Evolutionary conservation across 768 basidiomycete species (phyloP).

Genomic region (Psilocybe cubensis): DNA sequence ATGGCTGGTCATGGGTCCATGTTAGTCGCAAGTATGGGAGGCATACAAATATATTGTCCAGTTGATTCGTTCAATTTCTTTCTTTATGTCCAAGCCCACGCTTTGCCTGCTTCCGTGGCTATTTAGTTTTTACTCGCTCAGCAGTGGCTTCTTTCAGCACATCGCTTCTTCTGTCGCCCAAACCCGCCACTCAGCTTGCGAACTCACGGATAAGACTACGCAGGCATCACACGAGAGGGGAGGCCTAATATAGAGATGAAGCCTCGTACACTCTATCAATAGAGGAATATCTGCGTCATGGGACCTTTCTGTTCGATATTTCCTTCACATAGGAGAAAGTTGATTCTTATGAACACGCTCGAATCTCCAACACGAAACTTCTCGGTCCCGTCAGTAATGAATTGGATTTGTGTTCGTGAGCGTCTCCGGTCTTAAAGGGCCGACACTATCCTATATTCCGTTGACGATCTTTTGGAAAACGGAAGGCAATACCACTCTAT

Average conservation of each 20-base stretch:
- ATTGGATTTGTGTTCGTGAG: neutral
- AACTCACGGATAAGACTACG: neutral
- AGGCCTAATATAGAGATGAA: neutral
- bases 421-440: neutral
- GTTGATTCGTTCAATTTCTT: neutral
- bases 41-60: neutral
- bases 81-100: neutral
- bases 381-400: conserved; percentile 12
- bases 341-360: neutral
- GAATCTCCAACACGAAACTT: conserved; percentile 3
- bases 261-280: neutral
- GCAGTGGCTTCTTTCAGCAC: neutral
- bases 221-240: neutral
- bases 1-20: neutral
- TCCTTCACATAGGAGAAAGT: neutral
- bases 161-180: neutral
- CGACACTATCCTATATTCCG: neutral
- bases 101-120: neutral
- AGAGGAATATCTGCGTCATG: neutral
- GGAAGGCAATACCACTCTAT: neutral
- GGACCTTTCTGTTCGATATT: neutral
- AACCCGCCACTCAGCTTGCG: neutral
- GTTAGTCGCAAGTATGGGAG: neutral
- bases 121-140: neutral
- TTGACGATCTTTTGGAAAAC: neutral